Percentiles rank a stretch among this genome's conserved stretches.
Conservation (phyloP, 768 basidiomycete species). For the Cystofilobasidium macerans region DNA sequence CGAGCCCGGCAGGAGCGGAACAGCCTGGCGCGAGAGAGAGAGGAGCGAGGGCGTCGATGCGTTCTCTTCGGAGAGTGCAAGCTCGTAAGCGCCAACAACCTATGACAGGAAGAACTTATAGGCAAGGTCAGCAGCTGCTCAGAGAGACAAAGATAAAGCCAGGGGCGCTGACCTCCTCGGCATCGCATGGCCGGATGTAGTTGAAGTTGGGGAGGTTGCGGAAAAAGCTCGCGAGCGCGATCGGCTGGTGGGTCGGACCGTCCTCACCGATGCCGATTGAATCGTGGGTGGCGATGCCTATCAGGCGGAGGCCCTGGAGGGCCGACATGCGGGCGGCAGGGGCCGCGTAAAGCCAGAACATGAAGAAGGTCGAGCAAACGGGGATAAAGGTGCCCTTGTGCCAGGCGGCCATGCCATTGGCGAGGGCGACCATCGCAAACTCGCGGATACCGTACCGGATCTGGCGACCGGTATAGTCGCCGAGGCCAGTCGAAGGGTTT, state of each 20-base stretch:
- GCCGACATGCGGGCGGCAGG: conserved; percentile 37
- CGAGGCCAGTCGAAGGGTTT: conserved; percentile 34
- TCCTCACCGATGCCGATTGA: conserved; percentile 37
- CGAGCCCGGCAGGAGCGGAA: conserved; percentile 33
- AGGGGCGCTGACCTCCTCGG: conserved; percentile 33
- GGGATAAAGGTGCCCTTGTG: conserved; percentile 38
- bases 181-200: conserved; percentile 36
- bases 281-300: conserved; percentile 38
- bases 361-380: conserved; percentile 37
- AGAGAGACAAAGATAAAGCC: too few species aligned
- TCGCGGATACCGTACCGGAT: conserved; percentile 37
- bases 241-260: conserved; percentile 37
- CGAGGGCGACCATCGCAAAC: conserved; percentile 35
- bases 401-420: conserved; percentile 36
- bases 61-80: conserved; percentile 30
- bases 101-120: too few species aligned
- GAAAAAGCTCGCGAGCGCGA: conserved; percentile 33
- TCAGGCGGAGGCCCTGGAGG: conserved; percentile 34
- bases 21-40: conserved; percentile 33
- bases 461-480: conserved; percentile 36
- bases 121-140: too few species aligned
- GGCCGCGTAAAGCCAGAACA: conserved; percentile 38
- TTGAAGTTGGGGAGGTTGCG: conserved; percentile 35
- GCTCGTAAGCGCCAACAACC: conserved; percentile 32
- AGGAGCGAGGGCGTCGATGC: conserved; percentile 31